Percentiles rank a stretch among this genome's conserved stretches.
Conservation (phyloP, 2,329 filamentous ascomycete species). For the Colletotrichum plurivorum region DNA sequence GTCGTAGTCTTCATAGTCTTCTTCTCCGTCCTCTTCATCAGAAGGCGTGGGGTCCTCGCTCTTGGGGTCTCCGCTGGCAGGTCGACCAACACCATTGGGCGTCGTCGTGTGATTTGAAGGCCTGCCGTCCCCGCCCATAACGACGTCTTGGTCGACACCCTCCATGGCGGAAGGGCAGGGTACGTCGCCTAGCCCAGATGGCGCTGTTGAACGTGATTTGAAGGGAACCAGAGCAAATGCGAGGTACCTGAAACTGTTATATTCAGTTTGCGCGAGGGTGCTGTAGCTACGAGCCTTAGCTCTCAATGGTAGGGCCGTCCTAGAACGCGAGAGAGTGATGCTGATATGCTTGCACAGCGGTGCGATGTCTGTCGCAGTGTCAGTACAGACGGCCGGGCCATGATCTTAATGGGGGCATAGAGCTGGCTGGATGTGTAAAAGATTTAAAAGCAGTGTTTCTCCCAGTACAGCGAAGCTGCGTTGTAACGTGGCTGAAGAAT, state of each 20-base stretch:
- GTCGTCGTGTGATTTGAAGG: constrained; percentile 58
- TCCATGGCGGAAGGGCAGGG: constrained; percentile 22
- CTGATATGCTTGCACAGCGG: too few relatives aligned
- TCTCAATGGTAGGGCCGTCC: neutral
- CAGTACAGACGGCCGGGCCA: too few relatives aligned
- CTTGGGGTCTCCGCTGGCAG: constrained; percentile 17
- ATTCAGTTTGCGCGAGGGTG: neutral
- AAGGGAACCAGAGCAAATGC: neutral
- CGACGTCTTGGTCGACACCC: constrained; percentile 42
- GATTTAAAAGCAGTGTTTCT: too few relatives aligned
- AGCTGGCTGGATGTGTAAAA: too few relatives aligned
- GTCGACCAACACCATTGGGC: constrained; percentile 51
- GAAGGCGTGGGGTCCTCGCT: constrained; percentile 44
- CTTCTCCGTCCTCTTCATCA: constrained; percentile 53
- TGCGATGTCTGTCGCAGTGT: too few relatives aligned
- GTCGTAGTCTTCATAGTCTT: constrained; percentile 47
- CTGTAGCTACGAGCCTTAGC: neutral
- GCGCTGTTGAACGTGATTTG: neutral
- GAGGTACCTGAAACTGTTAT: neutral
- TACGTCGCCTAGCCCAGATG: constrained; percentile 17
- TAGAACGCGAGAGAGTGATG: too few relatives aligned
- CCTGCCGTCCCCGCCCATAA: constrained; percentile 61
- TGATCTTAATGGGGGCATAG: too few relatives aligned
- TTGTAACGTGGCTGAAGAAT: too few relatives aligned
- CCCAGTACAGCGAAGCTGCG: too few relatives aligned